Evolutionary conservation across 805 yeast species (phyloP), one percentile per base, ranked within the genome.

Genomic region (Metschnikowia sp.): DNA sequence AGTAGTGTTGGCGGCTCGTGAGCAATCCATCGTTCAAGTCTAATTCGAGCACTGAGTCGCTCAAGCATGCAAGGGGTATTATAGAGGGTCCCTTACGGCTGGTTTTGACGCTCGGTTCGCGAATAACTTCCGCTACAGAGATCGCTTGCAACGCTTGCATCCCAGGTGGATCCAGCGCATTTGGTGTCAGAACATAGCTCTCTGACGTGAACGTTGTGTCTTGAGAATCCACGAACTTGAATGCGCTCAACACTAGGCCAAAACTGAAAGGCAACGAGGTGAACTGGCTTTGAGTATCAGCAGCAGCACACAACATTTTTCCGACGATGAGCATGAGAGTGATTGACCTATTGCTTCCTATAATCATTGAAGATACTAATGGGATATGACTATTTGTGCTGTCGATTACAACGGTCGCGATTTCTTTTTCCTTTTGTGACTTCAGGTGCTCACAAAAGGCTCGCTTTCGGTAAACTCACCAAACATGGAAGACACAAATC

Each of bases 191-290:
- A 4, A 26, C 15, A 18, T 44, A 26, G n/a, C 13, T 28, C 19
- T 44, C 47, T 18, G 42, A 6, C 13, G 36, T 15, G 8, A 22
- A 28, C 8, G 29, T 28, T 12, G 13, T 32, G 8, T 44, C 43
- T 18, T 39, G 48, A 4, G 39, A 29, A 5, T 42, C 52, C 18
- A 53, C 59, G 10, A 54, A 30, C 9, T 43, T 39, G 45, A 53
- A 66, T 1, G 66, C 66, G 30, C 57, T 64, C 19, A 69, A 68
- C 36, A 67, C 66, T 33, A 71, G 51, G 1, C 74, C 75, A 52
- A 71, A 70, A 4, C 51, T 44, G 44, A 66, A 70, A 1, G 69
- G 69, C 26, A 69, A 54, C 3, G 73, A 19, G 11, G 39, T 37
- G 33, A 37, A 43, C n/a, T 32, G 35, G n/a, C 36, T 37, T 37